Evolutionary conservation across 164 flowering plant genomes (phyloP).

Genomic region (Magnolia officinalis): DNA sequence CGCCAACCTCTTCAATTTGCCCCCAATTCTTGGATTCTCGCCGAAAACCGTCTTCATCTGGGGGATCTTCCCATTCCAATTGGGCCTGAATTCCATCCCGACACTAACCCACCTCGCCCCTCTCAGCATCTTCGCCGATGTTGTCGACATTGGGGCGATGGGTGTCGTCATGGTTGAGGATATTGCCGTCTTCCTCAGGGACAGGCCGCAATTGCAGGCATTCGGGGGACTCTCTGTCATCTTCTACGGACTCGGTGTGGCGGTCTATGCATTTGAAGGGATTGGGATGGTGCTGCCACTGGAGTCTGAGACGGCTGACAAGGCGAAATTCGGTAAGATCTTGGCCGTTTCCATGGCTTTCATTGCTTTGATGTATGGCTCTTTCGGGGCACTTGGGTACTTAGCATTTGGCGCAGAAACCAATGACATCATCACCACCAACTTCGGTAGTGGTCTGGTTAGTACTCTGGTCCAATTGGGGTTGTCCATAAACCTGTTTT

Average conservation of each 20-base stretch:
- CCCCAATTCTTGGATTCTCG: slow-evolving; percentile 9
- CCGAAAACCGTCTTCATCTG: slow-evolving; percentile 50
- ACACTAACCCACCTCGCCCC: slow-evolving; percentile 85
- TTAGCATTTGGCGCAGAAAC: slow-evolving; percentile 78
- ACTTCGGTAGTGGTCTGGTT: slow-evolving; percentile 58
- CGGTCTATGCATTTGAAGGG: slow-evolving; percentile 84
- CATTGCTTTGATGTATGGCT: slow-evolving; percentile 54
- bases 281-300: slow-evolving; percentile 79
- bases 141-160: slow-evolving; percentile 82
- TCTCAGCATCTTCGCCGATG: slow-evolving; percentile 86
- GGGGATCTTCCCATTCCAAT: slow-evolving; percentile 74
- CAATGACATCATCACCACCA: slow-evolving; percentile 72
- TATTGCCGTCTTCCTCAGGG: slow-evolving; percentile 28
- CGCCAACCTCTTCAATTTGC: slow-evolving; percentile 32
- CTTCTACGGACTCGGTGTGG: slow-evolving; percentile 76
- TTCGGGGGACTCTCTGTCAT: slow-evolving; percentile 61
- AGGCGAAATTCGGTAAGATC: slow-evolving; percentile 52
- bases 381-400: slow-evolving; percentile 81
- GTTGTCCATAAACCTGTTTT: slow-evolving; percentile 68
- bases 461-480: slow-evolving; percentile 71
- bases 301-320: slow-evolving; percentile 63
- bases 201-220: slow-evolving; percentile 37
- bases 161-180: slow-evolving; percentile 82
- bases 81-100: slow-evolving; percentile 73
- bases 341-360: slow-evolving; percentile 55